Evolutionary conservation across 805 yeast genomes (phyloP), one percentile per base, ranked within the genome.

Genomic region (Cyberlindnera meyerae): DNA sequence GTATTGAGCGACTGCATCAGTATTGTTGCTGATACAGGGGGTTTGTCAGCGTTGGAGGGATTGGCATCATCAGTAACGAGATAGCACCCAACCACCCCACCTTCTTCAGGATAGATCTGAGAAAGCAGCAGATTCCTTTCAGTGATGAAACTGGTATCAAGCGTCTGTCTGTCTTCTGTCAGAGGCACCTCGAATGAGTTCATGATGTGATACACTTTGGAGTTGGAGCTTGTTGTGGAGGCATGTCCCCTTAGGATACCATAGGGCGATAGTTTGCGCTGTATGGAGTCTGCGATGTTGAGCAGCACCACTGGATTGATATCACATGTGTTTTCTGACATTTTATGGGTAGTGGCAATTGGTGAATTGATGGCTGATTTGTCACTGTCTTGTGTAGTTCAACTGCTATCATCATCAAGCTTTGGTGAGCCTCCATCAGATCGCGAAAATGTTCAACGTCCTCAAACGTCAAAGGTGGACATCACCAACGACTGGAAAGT

Each of bases 31-130:
- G 14, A 5, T 11, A 7, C 9, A 6, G 15, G 11, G 8, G 18
- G 29, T 20, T n/a, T n/a, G n/a, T n/a, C n/a, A n/a, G n/a, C n/a
- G 24, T 11, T 21, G n/a, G 27, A 8, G 13, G 11, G 13, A 6
- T 27, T 18, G 6, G 24, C 14, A 15, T 35, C 34, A 24, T 43
- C 42, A 8, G 17, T 29, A 2, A 44, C 33, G 13, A 24, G 33
- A 20, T 44, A 44, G 17, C 33, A 31, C 3, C 48, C 48, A 21
- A 44, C 27, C 8, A 44, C 27, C 1, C 29, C 37, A 11, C 45
- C 44, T 22, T 44, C 48, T 8, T 39, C 45, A 4, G 43, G 36
- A 14, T 41, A 44, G 8, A 44, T 37, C 31, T 44, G 48, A 8
- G 40, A 12, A 42, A 44, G 27, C 9, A 44, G 33, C 3, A 36